Percentiles rank a stretch among this genome's conserved stretches.
These are phyloP conservation scores for Lactarius psammicola DNA, from an alignment of 768 basidiomycete genomes.

Conservation along the genomic window DNA sequence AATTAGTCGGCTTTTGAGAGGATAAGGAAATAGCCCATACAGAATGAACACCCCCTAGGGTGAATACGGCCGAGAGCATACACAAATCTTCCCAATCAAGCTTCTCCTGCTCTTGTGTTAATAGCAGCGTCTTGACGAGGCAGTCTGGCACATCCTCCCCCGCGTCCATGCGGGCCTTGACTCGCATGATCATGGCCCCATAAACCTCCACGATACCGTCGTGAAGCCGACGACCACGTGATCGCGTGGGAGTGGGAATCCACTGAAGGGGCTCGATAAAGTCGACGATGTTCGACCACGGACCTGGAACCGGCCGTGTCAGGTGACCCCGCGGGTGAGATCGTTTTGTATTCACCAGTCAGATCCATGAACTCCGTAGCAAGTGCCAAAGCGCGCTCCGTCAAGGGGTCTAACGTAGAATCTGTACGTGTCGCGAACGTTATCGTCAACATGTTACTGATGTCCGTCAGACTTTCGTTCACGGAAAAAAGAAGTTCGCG, in stretches of 20 bases:
- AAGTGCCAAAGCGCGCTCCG: slow-evolving; percentile 38
- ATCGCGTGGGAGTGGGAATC: slow-evolving; percentile 40
- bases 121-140: slow-evolving; percentile 37
- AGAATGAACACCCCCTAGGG: slow-evolving; percentile 39
- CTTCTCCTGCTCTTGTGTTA: slow-evolving; percentile 34
- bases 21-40: slow-evolving; percentile 8
- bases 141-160: slow-evolving; percentile 39
- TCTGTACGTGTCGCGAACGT: slow-evolving; percentile 45
- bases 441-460: slow-evolving; percentile 47
- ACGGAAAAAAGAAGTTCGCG: neutral
- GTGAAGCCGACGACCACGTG: slow-evolving; percentile 43
- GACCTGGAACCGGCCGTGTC: slow-evolving; percentile 32
- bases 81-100: slow-evolving; percentile 37
- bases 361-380: slow-evolving; percentile 47
- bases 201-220: slow-evolving; percentile 35
- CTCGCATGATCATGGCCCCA: slow-evolving; percentile 36
- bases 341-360: slow-evolving; percentile 25
- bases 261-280: slow-evolving; percentile 45
- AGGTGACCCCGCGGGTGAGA: neutral
- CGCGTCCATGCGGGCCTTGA: slow-evolving; percentile 34
- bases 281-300: slow-evolving; percentile 46
- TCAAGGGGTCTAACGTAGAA: slow-evolving; percentile 40
- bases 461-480: slow-evolving; percentile 7
- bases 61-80: slow-evolving; percentile 38
- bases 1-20: slow-evolving; percentile 8